Conservation (phyloP, 2,329 filamentous ascomycete genomes). For the Oidium heveae region DNA sequence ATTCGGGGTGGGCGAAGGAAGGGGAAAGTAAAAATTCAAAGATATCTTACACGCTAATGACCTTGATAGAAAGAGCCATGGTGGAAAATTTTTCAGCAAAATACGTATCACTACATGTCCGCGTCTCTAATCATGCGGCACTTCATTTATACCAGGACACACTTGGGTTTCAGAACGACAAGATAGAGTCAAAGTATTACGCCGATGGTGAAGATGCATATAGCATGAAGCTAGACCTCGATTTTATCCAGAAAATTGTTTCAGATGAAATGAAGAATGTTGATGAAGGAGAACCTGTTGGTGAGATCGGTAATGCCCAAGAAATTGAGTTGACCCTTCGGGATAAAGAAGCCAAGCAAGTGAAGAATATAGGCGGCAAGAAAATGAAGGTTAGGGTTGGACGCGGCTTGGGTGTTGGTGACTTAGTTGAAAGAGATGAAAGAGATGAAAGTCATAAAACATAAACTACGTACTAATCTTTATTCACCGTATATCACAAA, state of each 20-base stretch:
- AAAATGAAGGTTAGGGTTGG: conserved; percentile 75
- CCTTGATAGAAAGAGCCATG: conserved; percentile 63
- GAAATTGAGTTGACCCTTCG: conserved; percentile 21
- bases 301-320: conserved; percentile 26
- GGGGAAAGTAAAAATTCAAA: too few relatives aligned
- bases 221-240: conserved; percentile 73
- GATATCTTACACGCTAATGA: neutral
- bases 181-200: conserved; percentile 76
- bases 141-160: conserved; percentile 83
- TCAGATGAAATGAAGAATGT: conserved; percentile 19
- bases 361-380: conserved; percentile 19
- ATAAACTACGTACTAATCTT: neutral
- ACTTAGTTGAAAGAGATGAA: conserved; percentile 51
- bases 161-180: conserved; percentile 67
- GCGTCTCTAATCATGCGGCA: conserved; percentile 76
- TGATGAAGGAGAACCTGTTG: conserved; percentile 48
- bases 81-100: conserved; percentile 75
- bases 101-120: conserved; percentile 91
- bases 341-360: conserved; percentile 18
- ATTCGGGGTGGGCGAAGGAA: too few relatives aligned
- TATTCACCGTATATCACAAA: too few relatives aligned
- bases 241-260: conserved; percentile 25
- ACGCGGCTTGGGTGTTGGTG: conserved; percentile 50
- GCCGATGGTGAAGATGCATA: conserved; percentile 93
- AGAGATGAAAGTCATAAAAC: conserved; percentile 33